Conservation (phyloP, 2,329 filamentous ascomycete genomes). For the Diaporthe citriasiana region DNA sequence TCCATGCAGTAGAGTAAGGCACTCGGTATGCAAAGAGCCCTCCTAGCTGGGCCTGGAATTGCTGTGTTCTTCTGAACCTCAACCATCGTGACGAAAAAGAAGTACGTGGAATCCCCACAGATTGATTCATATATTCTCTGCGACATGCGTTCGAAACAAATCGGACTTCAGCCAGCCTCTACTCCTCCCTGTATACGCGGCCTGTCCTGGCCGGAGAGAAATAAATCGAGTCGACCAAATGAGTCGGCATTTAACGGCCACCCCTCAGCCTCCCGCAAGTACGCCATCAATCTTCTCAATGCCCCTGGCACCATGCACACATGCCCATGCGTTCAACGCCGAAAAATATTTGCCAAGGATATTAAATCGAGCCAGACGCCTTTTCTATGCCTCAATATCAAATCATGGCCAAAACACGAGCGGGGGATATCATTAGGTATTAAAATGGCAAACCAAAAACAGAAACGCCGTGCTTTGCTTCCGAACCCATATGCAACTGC, state of each 20-base stretch:
- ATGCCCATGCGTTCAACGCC: not conserved
- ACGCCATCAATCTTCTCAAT: not conserved
- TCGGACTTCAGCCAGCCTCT: not conserved
- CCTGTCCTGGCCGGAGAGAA: not conserved
- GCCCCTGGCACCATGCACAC: not conserved
- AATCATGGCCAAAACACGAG: slow-evolving; percentile 33
- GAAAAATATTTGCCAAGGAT: slow-evolving; percentile 1
- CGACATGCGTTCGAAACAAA: not conserved
- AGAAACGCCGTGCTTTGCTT: slow-evolving; percentile 42
- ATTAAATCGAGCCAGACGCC: slow-evolving; percentile 32
- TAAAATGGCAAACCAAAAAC: slow-evolving; percentile 34
- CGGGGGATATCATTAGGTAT: slow-evolving; percentile 36
- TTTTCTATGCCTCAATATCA: slow-evolving; percentile 37
- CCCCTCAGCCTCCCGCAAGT: not conserved
- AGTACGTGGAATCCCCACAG: not conserved
- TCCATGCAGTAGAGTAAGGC: not conserved
- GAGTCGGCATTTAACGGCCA: not conserved
- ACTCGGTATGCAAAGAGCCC: not conserved
- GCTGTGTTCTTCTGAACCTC: not conserved
- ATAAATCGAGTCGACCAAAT: not conserved
- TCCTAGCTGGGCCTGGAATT: not conserved
- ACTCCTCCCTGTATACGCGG: not conserved
- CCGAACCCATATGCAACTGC: slow-evolving; percentile 29
- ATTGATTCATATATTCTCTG: slow-evolving; percentile 7
- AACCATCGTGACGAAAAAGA: not conserved